These are phyloP conservation scores for Pinus tabuliformis DNA, from an alignment of 75 land plant species.

Conservation along the genomic window DNA sequence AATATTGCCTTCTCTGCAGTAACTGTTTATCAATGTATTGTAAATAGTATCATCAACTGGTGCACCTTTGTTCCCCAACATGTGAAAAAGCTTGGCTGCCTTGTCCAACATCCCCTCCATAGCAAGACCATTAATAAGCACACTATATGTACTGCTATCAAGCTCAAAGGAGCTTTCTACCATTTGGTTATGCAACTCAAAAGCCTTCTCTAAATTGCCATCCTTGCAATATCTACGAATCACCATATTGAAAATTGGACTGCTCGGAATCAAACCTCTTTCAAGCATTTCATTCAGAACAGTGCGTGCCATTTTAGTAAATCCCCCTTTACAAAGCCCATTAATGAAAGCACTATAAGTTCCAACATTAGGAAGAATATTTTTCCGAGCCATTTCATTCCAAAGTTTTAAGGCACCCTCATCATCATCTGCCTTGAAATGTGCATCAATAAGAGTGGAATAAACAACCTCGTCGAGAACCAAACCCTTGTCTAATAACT, in stretches of 20 bases:
- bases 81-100: constrained; percentile 56
- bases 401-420: constrained; percentile 67
- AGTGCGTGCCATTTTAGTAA: constrained; percentile 37
- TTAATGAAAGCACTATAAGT: constrained; percentile 63
- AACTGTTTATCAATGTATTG: constrained; percentile 37
- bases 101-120: constrained; percentile 52
- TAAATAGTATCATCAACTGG: constrained; percentile 37
- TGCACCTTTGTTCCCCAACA: constrained; percentile 56
- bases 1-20: constrained; percentile 39
- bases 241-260: constrained; percentile 64
- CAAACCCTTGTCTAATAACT: constrained; percentile 31
- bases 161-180: constrained; percentile 58
- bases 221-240: constrained; percentile 67
- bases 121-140: constrained; percentile 64
- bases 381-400: constrained; percentile 54
- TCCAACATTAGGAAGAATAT: constrained; percentile 47
- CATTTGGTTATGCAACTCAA: constrained; percentile 70
- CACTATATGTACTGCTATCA: constrained; percentile 61
- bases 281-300: constrained; percentile 66
- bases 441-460: constrained; percentile 55
- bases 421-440: constrained; percentile 39
- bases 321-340: constrained; percentile 51
- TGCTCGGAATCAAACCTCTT: constrained; percentile 62
- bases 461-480: constrained; percentile 63
- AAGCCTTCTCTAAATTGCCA: constrained; percentile 62